These are phyloP conservation scores for Rubia yunnanensis DNA, from an alignment of 257 asterid genomes.

Conservation along the genomic window DNA sequence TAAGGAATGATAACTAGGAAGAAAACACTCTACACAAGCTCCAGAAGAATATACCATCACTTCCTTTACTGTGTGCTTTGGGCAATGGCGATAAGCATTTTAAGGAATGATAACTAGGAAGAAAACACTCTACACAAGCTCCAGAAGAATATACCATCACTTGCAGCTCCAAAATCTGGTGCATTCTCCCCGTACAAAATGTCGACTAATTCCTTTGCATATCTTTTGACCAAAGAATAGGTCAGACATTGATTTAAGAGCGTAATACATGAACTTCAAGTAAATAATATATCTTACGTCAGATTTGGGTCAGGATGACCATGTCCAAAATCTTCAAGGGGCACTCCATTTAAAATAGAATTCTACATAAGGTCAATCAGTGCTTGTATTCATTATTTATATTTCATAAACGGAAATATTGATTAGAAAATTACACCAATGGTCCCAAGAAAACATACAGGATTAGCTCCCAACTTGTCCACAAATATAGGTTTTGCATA, in stretches of 20 bases:
- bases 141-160: conserved; percentile 59
- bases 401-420: conserved; percentile 5
- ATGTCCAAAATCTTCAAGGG: conserved; percentile 92
- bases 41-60: conserved; percentile 59
- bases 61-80: conserved; percentile 6
- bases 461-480: conserved; percentile 86
- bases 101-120: neutral
- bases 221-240: conserved; percentile 35
- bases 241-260: conserved; percentile 14
- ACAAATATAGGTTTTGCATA: conserved; percentile 92
- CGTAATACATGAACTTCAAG: conserved; percentile 7
- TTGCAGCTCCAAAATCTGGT: conserved; percentile 98
- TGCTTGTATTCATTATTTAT: conserved; percentile 5
- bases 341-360: conserved; percentile 76
- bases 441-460: conserved; percentile 35
- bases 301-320: conserved; percentile 99
- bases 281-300: conserved; percentile 48
- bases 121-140: neutral
- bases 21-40: neutral
- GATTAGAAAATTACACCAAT: neutral
- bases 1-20: neutral
- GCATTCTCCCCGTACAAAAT: conserved; percentile 71
- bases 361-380: conserved; percentile 35
- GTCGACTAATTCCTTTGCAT: conserved; percentile 90
- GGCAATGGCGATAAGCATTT: neutral